Base-by-base conservation (phyloP, 352 stramenopile species). In the Globisporangium cystogenes region DNA sequence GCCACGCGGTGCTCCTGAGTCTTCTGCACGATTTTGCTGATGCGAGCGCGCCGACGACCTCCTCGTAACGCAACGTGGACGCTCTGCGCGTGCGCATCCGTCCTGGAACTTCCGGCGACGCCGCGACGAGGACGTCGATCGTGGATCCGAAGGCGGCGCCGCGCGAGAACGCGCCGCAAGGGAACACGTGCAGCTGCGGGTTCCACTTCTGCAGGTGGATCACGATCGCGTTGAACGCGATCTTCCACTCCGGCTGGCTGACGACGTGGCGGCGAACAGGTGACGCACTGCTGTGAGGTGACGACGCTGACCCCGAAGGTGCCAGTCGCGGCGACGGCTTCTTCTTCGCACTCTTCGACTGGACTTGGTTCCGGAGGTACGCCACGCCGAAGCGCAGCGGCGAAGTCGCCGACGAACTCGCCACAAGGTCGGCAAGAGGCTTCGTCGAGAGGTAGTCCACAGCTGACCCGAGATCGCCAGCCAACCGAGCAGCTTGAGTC, bases 81-180 rank as follows among this genome's bases (percentile, higher is more conserved):
- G 26, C 14, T 44, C 41, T 20, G 0, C 11, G 20, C 20, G 12
- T 15, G 23, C 26, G 10, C 10, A 7, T 6, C 11, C 7, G 12
- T 21, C 24, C 29, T n/a, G n/a, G n/a, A n/a, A 53, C 40, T 0
- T 55, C 45, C 18, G 68, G 62, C 21, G 76, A 29, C 26, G 5
- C 37, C 16, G 65, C 65, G 14, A 90, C 77, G 14, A 94, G 57
- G 14, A 92, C 42, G 55, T 92, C 79, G 7, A 94, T 57, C 2
- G 87, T 80, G 1, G 83, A 94, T 35, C 81, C 70, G 39, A 75
- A 90, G 7, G 74, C 72, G 2, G 81, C 79, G 5, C 79, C 75
- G 36, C 83, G 78, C 24, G 79, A 79, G 36, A 94, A 91, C 2
- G 75, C 74, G 2, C 79, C 79, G 60, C 81, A 90, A 0, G 81